Base-by-base conservation (phyloP, 176 grass and related monocot genomes). In the Urochloa ruziziensis region DNA sequence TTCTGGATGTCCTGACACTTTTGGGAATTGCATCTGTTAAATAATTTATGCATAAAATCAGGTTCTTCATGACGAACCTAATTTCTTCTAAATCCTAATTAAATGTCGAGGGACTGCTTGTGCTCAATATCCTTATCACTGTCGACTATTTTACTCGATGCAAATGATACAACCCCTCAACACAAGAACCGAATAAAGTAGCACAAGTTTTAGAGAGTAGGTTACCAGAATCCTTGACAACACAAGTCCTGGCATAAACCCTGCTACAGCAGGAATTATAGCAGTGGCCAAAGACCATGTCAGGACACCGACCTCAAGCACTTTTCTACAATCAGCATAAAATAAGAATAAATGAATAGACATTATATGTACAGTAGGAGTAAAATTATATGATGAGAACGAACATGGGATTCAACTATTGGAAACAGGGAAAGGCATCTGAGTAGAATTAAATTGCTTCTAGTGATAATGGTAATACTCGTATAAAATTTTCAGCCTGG, bases 171-270 rank as follows among this genome's bases (percentile, higher is more conserved):
- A 74, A 34, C 14, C 62, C 7, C 34, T 72, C 24, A 44, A 40
- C 46, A 68, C 8, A 74, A 56, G 17, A 59, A 64, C 49, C 74
- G 17, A 36, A 82, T 65, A 88, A 35, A 65, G 40, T 62, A 43
- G 19, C 5, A 6, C 43, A 86, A 35, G 24, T 81, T 51, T 60
- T 0, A 23, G 54, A 71, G 66, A 70, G 77, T 79, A 73, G 60
- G 74, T 80, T 95, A 98, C 96, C 96, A 98, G 65, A 80, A 98
- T 84, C 62, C 96, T 94, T 78, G 89, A 98, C 19, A 98, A 63
- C 77, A 98, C 76, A 83, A 98, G 85, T 43, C 86, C 91, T 80
- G 96, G 96, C 96, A 98, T 95, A 85, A 92, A 95, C 47, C 93
- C 93, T 90, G 93, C 91, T 83, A 88, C 93, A 75, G 23, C 6